A percentile compares a stretch with the other conserved stretches of the same genome.
These are phyloP conservation scores for Myochromella boudieri DNA, from an alignment of 768 basidiomycete genomes.

Conservation along the genomic window DNA sequence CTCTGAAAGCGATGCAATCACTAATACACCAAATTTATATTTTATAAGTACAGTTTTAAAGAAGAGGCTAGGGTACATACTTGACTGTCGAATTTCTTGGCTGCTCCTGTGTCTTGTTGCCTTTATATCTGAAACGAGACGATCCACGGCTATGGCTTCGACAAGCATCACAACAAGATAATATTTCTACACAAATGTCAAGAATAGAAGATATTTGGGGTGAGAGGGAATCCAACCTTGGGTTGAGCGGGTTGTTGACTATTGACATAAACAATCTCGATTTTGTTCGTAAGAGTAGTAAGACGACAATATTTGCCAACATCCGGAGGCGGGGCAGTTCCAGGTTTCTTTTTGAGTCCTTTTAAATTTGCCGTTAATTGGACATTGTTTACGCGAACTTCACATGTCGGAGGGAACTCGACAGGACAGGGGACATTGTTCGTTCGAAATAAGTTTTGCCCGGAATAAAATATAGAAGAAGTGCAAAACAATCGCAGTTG, in stretches of 20 bases:
- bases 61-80: slow-evolving; percentile 40
- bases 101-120: slow-evolving; percentile 63
- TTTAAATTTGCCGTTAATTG: slow-evolving; percentile 76
- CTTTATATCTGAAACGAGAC: slow-evolving; percentile 68
- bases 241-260: slow-evolving; percentile 74
- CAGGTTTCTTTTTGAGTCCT: slow-evolving; percentile 93
- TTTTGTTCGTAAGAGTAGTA: slow-evolving; percentile 51
- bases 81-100: slow-evolving; percentile 62
- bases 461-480: slow-evolving; percentile 70
- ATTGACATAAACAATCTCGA: slow-evolving; percentile 91
- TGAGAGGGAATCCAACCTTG: slow-evolving; percentile 50
- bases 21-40: slow-evolving; percentile 33
- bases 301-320: slow-evolving; percentile 42
- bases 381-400: slow-evolving; percentile 80
- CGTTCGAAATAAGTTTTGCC: slow-evolving; percentile 52
- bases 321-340: slow-evolving; percentile 90
- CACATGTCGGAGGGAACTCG: slow-evolving; percentile 90
- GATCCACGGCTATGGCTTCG: slow-evolving; percentile 68
- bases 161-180: slow-evolving; percentile 85
- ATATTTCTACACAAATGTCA: slow-evolving; percentile 64
- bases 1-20: slow-evolving; percentile 55
- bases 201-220: neutral
- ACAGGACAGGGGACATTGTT: slow-evolving; percentile 63
- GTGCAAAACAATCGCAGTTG: slow-evolving; percentile 90
- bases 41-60: slow-evolving; percentile 2